Base-by-base conservation (phyloP, 768 basidiomycete genomes). In the Pulveroboletus sp. region DNA sequence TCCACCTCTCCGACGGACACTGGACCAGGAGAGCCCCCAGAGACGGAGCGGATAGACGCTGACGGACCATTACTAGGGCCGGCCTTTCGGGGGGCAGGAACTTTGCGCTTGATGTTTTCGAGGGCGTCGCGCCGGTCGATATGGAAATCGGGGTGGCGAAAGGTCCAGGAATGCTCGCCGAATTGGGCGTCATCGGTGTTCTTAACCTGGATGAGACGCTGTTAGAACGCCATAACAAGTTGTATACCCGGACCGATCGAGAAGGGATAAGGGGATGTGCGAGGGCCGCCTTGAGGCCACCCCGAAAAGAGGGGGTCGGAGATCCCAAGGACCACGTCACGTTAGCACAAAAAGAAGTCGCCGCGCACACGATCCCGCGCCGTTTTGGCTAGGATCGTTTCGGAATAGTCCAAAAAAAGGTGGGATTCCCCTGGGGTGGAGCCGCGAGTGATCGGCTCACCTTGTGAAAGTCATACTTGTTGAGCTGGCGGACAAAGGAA, bases 391-490 rank as follows among this genome's bases (percentile, higher is more conserved):
- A 48, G 38, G 47, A 55, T 48, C 20, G 39, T 48, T 42, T 56
- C 49, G n/a, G 47, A 56, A 59, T 46, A 20, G 22, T 11, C 34
- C 44, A 30, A 55, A 54, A 34, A 24, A 30, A 49, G 53, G 17
- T 6, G 10, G n/a, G 20, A 24, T 43, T 35, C 36, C 43, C 44
- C 43, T 34, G 13, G 5, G 23, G 27, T 14, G 35, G 19, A 13
- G 29, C 36, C 36, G 42, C 20, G 23, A 37, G 39, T 49, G 42
- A 50, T 59, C 42, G 31, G 55, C 70, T 63, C 30, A 77, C 87
- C 75, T 95, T 95, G 76, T 94, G 93, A 58, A 95, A 95, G 70
- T 94, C 93, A 65, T 95, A 95, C 68, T 94, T 95, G 77, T 95
- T 95, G 29, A 95, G 76, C 68, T 95, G 93, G 10, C 92, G 80